Percentiles rank a stretch among this genome's conserved stretches.
Evolutionary conservation across 2,329 filamentous ascomycete species (phyloP).

Genomic region (Sclerotiophoma versabilis): DNA sequence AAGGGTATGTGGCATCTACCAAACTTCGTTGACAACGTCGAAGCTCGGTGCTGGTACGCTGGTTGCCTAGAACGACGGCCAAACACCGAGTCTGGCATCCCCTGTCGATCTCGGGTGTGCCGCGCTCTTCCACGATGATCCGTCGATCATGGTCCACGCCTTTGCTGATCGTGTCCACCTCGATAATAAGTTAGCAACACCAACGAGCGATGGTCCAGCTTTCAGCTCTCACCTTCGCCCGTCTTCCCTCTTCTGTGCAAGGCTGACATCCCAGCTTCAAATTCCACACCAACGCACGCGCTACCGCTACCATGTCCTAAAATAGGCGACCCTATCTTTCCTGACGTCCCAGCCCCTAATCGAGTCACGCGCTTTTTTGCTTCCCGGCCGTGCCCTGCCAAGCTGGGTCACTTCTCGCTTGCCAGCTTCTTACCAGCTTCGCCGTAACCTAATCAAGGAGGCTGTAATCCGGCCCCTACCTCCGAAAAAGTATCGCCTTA

Average conservation of each 20-base stretch:
- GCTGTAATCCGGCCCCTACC: constrained; percentile 1
- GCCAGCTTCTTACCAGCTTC: background rate
- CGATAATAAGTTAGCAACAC: background rate
- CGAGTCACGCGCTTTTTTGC: background rate
- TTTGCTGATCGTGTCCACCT: constrained; percentile 1
- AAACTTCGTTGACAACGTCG: constrained; percentile 4
- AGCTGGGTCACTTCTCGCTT: constrained; percentile 1
- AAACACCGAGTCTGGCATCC: background rate
- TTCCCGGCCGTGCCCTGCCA: background rate
- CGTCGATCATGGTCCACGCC: constrained; percentile 15
- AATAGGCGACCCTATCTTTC: constrained; percentile 15
- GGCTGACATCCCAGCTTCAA: constrained; percentile 4
- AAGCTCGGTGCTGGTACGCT: constrained; percentile 1
- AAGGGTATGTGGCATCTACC: background rate
- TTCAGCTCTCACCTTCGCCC: background rate
- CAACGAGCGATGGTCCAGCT: background rate
- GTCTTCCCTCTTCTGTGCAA: constrained; percentile 13
- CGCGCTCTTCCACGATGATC: constrained; percentile 2
- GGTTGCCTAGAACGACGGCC: constrained; percentile 1
- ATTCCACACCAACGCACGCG: constrained; percentile 1
- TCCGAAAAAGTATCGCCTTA: constrained; percentile 5
- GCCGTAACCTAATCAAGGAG: background rate
- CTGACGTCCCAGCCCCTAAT: background rate
- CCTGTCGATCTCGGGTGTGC: constrained; percentile 10
- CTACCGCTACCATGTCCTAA: constrained; percentile 2